These are phyloP conservation scores for Leptographium radiaticola DNA, from an alignment of 2,329 filamentous ascomycete genomes.

Conservation along the genomic window DNA sequence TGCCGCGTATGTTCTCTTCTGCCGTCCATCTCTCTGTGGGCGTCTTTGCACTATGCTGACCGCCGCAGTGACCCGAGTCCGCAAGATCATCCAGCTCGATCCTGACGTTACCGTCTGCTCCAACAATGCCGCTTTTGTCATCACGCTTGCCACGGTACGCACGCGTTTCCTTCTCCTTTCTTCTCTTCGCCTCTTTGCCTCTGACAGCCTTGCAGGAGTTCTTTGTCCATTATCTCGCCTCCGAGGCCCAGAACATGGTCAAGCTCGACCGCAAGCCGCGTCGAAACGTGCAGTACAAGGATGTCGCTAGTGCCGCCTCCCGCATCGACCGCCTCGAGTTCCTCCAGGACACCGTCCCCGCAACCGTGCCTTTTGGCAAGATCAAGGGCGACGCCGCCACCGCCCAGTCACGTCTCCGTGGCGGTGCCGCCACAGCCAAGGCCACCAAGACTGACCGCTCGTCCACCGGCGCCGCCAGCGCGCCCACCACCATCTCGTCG, in stretches of 20 bases:
- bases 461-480: slow-evolving; percentile 1
- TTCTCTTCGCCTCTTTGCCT: not conserved
- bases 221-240: slow-evolving; percentile 85
- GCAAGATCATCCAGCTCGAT: slow-evolving; percentile 87
- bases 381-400: slow-evolving; percentile 52
- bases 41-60: no score
- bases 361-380: slow-evolving; percentile 68
- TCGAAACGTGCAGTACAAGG: slow-evolving; percentile 90
- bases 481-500: slow-evolving; percentile 8
- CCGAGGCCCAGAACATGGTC: slow-evolving; percentile 75
- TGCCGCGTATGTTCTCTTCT: slow-evolving; percentile 57
- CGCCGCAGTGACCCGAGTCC: slow-evolving; percentile 77
- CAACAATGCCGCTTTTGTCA: slow-evolving; percentile 87
- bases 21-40: not conserved
- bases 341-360: slow-evolving; percentile 78
- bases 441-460: slow-evolving; percentile 2
- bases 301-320: slow-evolving; percentile 75
- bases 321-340: slow-evolving; percentile 93
- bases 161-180: not conserved
- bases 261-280: slow-evolving; percentile 86
- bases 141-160: slow-evolving; percentile 73
- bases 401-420: slow-evolving; percentile 32
- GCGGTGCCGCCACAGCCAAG: not conserved
- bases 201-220: slow-evolving; percentile 51
- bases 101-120: slow-evolving; percentile 77